Evolutionary conservation across 1,284 basidiomycete species (phyloP), one percentile per base, ranked within the genome.

Genomic region (Anthracocystis walkeri): DNA sequence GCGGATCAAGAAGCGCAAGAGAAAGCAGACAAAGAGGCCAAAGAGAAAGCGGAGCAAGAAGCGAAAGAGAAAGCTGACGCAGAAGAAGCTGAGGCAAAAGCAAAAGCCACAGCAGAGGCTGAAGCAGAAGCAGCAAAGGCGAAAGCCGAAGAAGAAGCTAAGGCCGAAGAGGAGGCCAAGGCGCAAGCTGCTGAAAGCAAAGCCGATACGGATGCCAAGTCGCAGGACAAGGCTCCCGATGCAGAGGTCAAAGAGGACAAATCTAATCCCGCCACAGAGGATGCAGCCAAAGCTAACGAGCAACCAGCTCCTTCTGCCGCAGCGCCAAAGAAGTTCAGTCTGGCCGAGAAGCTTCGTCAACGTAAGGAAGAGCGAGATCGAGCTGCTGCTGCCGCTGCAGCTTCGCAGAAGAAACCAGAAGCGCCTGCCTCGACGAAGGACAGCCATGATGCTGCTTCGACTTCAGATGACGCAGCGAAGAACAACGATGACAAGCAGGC

Each of bases 341-440:
- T 75, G 40, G 73, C 73, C 6, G 73, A 75, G 14, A 75, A 75
- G 58, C 65, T 75, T 27, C 63, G 64, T 41, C 56, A 46, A 33
- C 63, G 73, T 16, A 75, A 71, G 53, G 73, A 75, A 40, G 64
- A 75, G 48, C 56, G 73, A 7, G 73, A 75, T 21, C 55, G 64
- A 6, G 73, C 67, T 27, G 64, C 64, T 20, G 65, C 71, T 2
- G 60, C 72, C 11, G 59, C 61, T 4, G 46, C 69, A 2, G 55
- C 23, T 8, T 54, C 41, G 18, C 14, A 8, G n/a, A 33, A 40
- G 35, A 3, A 25, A 1, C 38, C 29, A 7, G 49, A 44, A 7
- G 49, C 25, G 8, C 35, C 38, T 11, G n/a, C 12, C 0, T 12
- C 35, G 18, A n/a, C 20, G 1, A 29, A 49, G 1, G 31, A 57